Evolutionary conservation across 1,139 yeast species (phyloP).

Genomic region (Diutina sp.): DNA sequence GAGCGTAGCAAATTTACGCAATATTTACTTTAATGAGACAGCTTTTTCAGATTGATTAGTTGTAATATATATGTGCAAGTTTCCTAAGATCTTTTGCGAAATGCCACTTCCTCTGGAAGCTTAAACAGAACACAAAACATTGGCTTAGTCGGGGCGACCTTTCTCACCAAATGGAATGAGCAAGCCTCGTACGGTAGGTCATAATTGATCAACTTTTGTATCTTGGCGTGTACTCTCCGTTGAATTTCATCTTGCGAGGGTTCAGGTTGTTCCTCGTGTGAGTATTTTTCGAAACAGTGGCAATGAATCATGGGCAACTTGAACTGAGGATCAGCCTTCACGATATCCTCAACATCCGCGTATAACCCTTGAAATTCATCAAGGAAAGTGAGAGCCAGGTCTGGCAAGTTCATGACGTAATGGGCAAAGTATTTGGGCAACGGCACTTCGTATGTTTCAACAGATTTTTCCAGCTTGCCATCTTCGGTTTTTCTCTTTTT

Average conservation of each 20-base stretch:
- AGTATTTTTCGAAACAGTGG: constrained; percentile 86
- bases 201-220: constrained; percentile 39
- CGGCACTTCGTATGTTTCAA: constrained; percentile 12
- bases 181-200: constrained; percentile 35
- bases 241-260: constrained; percentile 57
- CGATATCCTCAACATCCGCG: constrained; percentile 20
- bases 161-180: constrained; percentile 71
- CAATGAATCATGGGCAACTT: constrained; percentile 69
- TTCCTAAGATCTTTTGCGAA: constrained; percentile 9
- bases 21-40: background rate
- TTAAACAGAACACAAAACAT: constrained; percentile 83
- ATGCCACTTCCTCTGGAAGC: constrained; percentile 73
- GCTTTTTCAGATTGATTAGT: background rate
- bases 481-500: constrained; percentile 21
- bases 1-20: background rate
- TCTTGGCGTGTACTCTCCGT: constrained; percentile 45
- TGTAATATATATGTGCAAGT: background rate
- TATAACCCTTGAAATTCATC: constrained; percentile 68
- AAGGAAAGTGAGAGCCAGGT: constrained; percentile 77
- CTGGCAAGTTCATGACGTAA: constrained; percentile 94
- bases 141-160: constrained; percentile 92
- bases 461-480: constrained; percentile 9
- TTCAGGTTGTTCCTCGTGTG: constrained; percentile 49
- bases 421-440: constrained; percentile 58
- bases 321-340: constrained; percentile 27